phyloP scores from a whole-genome alignment of 2,329 filamentous ascomycete genomes.

The Hypoxylon sp. region DNA sequence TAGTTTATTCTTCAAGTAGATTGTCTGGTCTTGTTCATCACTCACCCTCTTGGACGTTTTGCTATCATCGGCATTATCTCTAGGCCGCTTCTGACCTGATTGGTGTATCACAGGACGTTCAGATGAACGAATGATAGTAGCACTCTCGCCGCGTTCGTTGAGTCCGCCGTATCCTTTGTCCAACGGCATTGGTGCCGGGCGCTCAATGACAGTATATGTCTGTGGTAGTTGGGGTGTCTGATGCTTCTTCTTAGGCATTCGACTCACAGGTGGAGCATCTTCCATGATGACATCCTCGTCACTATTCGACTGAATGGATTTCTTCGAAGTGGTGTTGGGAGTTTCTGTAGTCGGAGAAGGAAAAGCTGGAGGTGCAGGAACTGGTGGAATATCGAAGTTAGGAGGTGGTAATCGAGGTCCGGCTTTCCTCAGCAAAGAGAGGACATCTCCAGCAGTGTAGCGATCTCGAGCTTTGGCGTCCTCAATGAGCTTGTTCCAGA shows the following conservation, averaged over 20 bases:
- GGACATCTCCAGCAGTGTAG: constrained; percentile 79
- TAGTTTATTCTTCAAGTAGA: constrained; percentile 24
- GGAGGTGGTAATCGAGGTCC: constrained; percentile 56
- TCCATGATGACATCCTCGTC: constrained; percentile 52
- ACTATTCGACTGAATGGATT: constrained; percentile 2
- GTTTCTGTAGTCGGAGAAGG: constrained; percentile 1
- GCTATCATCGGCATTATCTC: constrained; percentile 46
- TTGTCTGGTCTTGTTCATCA: neutral
- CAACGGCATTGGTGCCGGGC: constrained; percentile 30
- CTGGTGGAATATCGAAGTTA: constrained; percentile 34
- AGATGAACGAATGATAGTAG: constrained; percentile 42
- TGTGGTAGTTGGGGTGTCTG: constrained; percentile 50
- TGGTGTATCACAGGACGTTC: constrained; percentile 54
- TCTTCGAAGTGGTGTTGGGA: constrained; percentile 1
- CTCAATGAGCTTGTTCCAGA: constrained; percentile 88
- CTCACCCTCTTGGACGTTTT: constrained; percentile 53
- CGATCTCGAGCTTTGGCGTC: constrained; percentile 82
- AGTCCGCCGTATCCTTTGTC: constrained; percentile 49
- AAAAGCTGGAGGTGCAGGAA: constrained; percentile 13
- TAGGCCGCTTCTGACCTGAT: constrained; percentile 51
- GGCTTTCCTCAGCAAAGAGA: constrained; percentile 64
- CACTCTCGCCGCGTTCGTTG: constrained; percentile 53
- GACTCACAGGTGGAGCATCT: constrained; percentile 45
- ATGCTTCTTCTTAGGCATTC: constrained; percentile 41
- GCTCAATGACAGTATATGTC: constrained; percentile 51